Conservation (phyloP, 305 asterid genomes). For the Solanum hybrid region DNA sequence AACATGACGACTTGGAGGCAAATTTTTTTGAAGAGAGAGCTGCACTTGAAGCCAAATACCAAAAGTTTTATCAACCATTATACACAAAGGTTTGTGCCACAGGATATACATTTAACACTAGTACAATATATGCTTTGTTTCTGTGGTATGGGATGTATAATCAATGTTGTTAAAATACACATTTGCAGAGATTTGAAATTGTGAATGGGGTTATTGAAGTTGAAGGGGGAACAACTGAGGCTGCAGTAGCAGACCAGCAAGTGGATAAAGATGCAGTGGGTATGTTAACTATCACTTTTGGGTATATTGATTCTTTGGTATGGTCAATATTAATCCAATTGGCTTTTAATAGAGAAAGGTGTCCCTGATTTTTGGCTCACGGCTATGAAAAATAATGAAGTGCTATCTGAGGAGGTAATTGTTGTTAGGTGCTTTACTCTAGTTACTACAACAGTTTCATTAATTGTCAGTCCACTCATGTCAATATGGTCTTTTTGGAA, state of each 20-base stretch:
- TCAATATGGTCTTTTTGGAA: not conserved
- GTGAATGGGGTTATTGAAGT: slow-evolving; percentile 53
- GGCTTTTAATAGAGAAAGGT: slow-evolving; percentile 38
- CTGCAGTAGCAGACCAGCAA: slow-evolving; percentile 6
- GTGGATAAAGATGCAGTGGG: slow-evolving; percentile 22
- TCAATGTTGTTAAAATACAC: not conserved
- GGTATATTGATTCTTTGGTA: not conserved
- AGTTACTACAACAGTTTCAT: not conserved
- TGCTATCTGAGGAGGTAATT: slow-evolving; percentile 63
- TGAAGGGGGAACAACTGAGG: slow-evolving; percentile 25
- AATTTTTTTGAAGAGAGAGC: slow-evolving; percentile 79
- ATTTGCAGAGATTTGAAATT: slow-evolving; percentile 49
- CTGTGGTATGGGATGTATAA: not conserved
- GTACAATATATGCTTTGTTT: not conserved
- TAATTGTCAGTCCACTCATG: not conserved
- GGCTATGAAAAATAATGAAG: slow-evolving; percentile 69
- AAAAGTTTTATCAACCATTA: slow-evolving; percentile 64
- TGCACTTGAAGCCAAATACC: slow-evolving; percentile 81
- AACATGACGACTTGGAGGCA: slow-evolving; percentile 64
- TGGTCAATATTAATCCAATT: not conserved
- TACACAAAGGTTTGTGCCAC: slow-evolving; percentile 41
- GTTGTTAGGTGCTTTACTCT: not conserved
- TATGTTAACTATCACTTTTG: not conserved
- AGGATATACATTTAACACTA: not conserved
- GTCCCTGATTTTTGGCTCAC: slow-evolving; percentile 80